A percentile compares a stretch with the other conserved stretches of the same genome.
These are phyloP conservation scores for Delphinella strobiligena DNA, from an alignment of 2,329 filamentous ascomycete genomes.

Conservation along the genomic window DNA sequence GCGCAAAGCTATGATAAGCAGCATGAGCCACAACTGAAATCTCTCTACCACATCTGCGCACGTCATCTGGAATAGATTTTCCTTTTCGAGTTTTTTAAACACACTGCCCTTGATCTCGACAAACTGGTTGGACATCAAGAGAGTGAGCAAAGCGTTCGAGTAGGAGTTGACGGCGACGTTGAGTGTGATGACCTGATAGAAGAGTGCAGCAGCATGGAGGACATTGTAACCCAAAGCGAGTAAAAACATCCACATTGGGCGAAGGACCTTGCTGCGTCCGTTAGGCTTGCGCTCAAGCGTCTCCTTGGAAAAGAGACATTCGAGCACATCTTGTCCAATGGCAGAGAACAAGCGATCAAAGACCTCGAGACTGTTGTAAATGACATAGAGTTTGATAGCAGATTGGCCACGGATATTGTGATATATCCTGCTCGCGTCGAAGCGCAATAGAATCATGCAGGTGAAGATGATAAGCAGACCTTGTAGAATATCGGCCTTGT, in stretches of 20 bases:
- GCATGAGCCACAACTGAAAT: slow-evolving; percentile 95
- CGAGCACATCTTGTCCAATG: slow-evolving; percentile 87
- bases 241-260: slow-evolving; percentile 84
- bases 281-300: slow-evolving; percentile 78
- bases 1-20: slow-evolving; percentile 87
- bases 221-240: slow-evolving; percentile 81
- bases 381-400: slow-evolving; percentile 96
- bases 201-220: slow-evolving; percentile 73
- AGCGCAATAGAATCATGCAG: slow-evolving; percentile 71
- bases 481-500: slow-evolving; percentile 92
- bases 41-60: slow-evolving; percentile 95
- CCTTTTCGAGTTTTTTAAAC: slow-evolving; percentile 97
- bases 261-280: slow-evolving; percentile 79
- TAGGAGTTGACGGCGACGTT: slow-evolving; percentile 99
- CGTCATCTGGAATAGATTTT: slow-evolving; percentile 91
- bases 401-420: slow-evolving; percentile 94
- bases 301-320: slow-evolving; percentile 89
- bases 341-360: slow-evolving; percentile 82
- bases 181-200: slow-evolving; percentile 94
- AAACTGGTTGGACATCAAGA: slow-evolving; percentile 93
- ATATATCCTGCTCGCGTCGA: slow-evolving; percentile 96
- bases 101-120: slow-evolving; percentile 98
- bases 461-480: slow-evolving; percentile 79
- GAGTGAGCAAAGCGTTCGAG: slow-evolving; percentile 83
- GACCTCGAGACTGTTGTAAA: slow-evolving; percentile 94